Conservation (phyloP, 148 eudicot species). For the Gaultheria prostrata region DNA sequence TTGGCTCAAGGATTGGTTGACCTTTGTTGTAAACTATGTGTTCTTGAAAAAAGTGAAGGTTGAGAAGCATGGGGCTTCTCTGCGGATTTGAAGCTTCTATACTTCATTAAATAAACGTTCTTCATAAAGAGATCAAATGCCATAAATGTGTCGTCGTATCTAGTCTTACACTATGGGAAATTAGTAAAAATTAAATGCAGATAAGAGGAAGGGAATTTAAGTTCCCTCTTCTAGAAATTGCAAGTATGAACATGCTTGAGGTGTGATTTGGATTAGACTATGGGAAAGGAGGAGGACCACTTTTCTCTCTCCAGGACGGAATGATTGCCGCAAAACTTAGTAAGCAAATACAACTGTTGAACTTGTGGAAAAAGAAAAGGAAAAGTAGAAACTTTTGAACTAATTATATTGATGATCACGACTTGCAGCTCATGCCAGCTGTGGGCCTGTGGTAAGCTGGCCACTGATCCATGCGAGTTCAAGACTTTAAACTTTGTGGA, state of each 20-base stretch:
- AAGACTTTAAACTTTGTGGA: neutral
- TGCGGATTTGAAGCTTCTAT: neutral
- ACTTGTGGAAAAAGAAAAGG: neutral
- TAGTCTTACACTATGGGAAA: neutral
- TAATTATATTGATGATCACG: neutral
- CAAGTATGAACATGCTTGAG: neutral
- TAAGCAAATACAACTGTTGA: neutral
- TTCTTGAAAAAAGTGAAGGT: neutral
- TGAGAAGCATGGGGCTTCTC: neutral
- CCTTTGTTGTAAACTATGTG: neutral
- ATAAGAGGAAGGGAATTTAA: conserved; percentile 1
- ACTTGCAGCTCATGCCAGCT: neutral
- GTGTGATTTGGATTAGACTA: neutral
- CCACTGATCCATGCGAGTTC: neutral
- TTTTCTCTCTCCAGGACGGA: neutral
- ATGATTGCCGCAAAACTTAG: neutral
- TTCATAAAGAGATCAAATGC: neutral
- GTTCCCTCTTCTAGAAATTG: neutral
- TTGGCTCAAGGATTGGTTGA: neutral
- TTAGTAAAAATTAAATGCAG: neutral
- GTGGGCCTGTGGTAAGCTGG: conserved; percentile 12
- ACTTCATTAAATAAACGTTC: neutral
- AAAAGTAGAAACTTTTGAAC: neutral
- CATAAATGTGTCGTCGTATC: neutral
- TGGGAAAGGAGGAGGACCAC: neutral